A percentile compares a stretch with the other conserved stretches of the same genome.
These are phyloP conservation scores for Argentina anserina DNA, from an alignment of 306 rosid species.

Conservation along the genomic window DNA sequence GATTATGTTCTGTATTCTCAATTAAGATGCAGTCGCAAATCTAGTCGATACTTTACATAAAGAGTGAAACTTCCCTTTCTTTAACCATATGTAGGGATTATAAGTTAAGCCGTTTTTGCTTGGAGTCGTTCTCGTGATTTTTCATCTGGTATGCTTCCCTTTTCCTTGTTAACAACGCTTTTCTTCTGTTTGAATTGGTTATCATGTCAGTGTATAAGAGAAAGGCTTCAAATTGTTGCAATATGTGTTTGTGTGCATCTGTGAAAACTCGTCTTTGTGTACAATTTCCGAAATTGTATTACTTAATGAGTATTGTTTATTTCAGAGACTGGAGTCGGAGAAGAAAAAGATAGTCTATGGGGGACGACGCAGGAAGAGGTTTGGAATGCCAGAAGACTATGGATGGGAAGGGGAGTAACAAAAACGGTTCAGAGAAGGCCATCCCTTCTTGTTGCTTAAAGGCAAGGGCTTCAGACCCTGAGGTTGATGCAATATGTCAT, in stretches of 20 bases:
- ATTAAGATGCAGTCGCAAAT: not conserved
- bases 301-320: conserved; percentile 21
- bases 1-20: not conserved
- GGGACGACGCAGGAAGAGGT: conserved; percentile 88
- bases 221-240: conserved; percentile 10
- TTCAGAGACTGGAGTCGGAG: conserved; percentile 82
- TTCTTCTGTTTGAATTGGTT: not conserved
- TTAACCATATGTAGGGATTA: conserved; percentile 12
- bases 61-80: conserved; percentile 1
- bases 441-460: conserved; percentile 93
- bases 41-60: not conserved
- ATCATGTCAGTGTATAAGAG: not conserved
- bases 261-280: not conserved
- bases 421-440: conserved; percentile 48
- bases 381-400: conserved; percentile 95
- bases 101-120: conserved; percentile 10
- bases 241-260: not conserved
- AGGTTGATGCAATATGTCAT: conserved; percentile 75
- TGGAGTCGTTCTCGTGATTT: conserved; percentile 6
- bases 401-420: conserved; percentile 95
- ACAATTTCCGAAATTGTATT: conserved; percentile 6
- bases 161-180: not conserved
- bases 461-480: conserved; percentile 71
- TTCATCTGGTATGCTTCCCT: conserved; percentile 13
- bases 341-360: conserved; percentile 79